These are phyloP conservation scores for Barnettozyma hawaiiensis DNA, from an alignment of 1,139 yeast genomes.

Conservation along the genomic window DNA sequence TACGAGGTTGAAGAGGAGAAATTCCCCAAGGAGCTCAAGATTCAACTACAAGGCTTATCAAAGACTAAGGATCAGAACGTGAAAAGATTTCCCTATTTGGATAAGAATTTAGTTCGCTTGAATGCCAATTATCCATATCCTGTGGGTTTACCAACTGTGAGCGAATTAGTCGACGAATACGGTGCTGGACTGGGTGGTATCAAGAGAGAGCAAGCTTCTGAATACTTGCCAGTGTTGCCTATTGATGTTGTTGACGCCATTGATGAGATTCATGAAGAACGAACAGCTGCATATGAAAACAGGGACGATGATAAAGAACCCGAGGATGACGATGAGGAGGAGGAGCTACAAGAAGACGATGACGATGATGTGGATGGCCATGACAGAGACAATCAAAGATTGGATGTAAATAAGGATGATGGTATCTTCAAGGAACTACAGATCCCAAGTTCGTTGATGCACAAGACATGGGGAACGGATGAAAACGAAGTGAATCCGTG, in stretches of 20 bases:
- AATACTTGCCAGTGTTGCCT: constrained; percentile 61
- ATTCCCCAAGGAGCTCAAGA: constrained; percentile 44
- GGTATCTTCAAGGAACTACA: constrained; percentile 48
- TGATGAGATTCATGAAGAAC: constrained; percentile 52
- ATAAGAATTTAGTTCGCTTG: constrained; percentile 14
- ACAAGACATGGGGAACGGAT: constrained; percentile 34
- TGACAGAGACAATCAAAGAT: constrained; percentile 9
- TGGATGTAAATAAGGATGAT: constrained; percentile 28
- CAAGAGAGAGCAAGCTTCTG: constrained; percentile 39
- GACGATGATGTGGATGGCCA: constrained; percentile 10
- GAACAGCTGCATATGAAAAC: constrained; percentile 20
- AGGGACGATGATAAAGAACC: constrained; percentile 3
- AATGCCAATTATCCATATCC: constrained; percentile 23
- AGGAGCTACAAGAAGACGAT: constrained; percentile 23
- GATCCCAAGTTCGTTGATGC: constrained; percentile 47
- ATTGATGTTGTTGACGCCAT: constrained; percentile 53
- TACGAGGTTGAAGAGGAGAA: constrained; percentile 78
- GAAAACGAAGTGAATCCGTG: constrained; percentile 39
- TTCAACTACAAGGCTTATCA: constrained; percentile 14
- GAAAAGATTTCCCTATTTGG: constrained; percentile 8
- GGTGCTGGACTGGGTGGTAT: constrained; percentile 59
- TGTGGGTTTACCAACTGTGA: constrained; percentile 51
- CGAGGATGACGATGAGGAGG: constrained; percentile 2
- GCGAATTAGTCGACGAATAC: constrained; percentile 54
- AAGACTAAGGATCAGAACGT: constrained; percentile 34